phyloP scores from a whole-genome alignment of 106 monocot species.

The Chionographis japonica region DNA sequence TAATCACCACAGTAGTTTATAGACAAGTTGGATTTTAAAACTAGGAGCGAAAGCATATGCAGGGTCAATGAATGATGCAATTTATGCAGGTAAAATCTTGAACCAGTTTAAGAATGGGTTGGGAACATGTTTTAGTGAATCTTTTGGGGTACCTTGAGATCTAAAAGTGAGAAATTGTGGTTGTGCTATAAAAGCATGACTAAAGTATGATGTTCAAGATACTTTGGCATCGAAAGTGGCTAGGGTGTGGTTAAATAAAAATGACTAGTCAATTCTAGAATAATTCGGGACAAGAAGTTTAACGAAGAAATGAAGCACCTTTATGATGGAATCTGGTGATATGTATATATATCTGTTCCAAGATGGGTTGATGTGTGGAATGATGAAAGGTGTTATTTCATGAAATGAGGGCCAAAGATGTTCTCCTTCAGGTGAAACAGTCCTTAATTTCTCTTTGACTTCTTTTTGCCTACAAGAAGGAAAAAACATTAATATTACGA shows the following conservation, averaged over 20 bases:
- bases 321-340: conserved; percentile 48
- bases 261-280: not conserved
- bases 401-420: conserved; percentile 16
- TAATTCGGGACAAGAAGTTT: not conserved
- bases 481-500: not conserved
- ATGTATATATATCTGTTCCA: conserved; percentile 57
- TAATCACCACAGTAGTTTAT: too few relatives aligned
- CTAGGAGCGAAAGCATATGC: too few relatives aligned
- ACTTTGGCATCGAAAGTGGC: not conserved
- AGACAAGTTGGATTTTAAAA: too few relatives aligned
- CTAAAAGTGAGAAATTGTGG: too few relatives aligned
- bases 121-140: too few relatives aligned
- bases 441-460: conserved; percentile 40
- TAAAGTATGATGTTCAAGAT: too few relatives aligned
- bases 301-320: conserved; percentile 28
- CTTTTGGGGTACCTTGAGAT: too few relatives aligned
- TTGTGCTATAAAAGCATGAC: too few relatives aligned
- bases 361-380: conserved; percentile 42
- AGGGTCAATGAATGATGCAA: too few relatives aligned
- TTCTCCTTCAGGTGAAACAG: conserved; percentile 23
- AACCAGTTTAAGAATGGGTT: too few relatives aligned
- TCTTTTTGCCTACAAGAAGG: conserved; percentile 46
- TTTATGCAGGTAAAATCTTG: too few relatives aligned
- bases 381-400: conserved; percentile 56
- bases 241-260: not conserved